These are phyloP conservation scores for Telopea speciosissima DNA, from an alignment of 177 flowering plant genomes.

Conservation along the genomic window DNA sequence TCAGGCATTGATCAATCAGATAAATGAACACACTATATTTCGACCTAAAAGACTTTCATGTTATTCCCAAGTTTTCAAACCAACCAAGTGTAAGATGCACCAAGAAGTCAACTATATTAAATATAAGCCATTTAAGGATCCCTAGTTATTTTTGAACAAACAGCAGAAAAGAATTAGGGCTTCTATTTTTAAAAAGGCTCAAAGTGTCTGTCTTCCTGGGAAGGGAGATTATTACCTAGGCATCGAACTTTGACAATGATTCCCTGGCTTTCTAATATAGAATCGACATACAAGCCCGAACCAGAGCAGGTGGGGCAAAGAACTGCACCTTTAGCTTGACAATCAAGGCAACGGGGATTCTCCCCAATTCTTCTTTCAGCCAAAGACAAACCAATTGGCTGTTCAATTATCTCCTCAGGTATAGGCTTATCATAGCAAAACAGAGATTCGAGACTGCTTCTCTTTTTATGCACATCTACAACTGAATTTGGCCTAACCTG, in stretches of 20 bases:
- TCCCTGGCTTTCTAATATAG: constrained; percentile 95
- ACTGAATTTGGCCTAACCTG: constrained; percentile 37
- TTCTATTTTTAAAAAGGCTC: no score
- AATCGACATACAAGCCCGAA: constrained; percentile 85
- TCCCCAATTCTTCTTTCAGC: constrained; percentile 62
- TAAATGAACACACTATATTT: no score
- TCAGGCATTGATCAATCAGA: no score
- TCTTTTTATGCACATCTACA: constrained; percentile 36
- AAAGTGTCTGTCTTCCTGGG: no score
- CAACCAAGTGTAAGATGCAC: no score
- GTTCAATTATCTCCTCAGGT: constrained; percentile 87
- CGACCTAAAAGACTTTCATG: no score
- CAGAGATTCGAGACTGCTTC: constrained; percentile 63
- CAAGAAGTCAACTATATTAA: no score
- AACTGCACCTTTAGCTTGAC: constrained; percentile 79
- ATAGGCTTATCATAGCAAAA: constrained; percentile 81
- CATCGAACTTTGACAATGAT: constrained; percentile 95
- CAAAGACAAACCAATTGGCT: constrained; percentile 68
- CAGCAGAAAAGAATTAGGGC: no score
- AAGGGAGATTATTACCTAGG: constrained; percentile 51
- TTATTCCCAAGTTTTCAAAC: no score
- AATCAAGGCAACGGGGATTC: constrained; percentile 56
- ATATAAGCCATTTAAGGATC: no score
- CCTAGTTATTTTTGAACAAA: no score
- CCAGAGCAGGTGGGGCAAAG: constrained; percentile 85